A percentile compares a stretch with the other conserved stretches of the same genome.
Evolutionary conservation across 2,329 filamentous ascomycete species (phyloP).

Genomic region (Paecilomyces fulvus): DNA sequence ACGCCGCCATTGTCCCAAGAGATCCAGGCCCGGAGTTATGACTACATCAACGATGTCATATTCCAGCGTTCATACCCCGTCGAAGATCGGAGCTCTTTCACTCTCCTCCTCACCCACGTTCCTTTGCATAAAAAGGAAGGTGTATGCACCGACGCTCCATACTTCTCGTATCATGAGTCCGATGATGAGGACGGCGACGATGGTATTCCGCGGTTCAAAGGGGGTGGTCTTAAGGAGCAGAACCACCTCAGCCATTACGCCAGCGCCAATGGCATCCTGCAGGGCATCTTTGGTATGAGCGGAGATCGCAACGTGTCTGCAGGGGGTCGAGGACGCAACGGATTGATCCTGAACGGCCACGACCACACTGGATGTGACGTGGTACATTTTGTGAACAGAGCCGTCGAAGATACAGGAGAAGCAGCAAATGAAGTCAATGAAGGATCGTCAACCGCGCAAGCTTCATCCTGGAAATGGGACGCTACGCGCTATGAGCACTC

Average conservation of each 20-base stretch:
- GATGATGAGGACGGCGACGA: constrained; percentile 53
- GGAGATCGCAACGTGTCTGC: constrained; percentile 51
- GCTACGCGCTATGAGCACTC: constrained; percentile 20
- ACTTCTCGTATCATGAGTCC: constrained; percentile 69
- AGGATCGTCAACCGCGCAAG: neutral
- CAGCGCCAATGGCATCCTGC: constrained; percentile 62
- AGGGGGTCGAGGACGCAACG: constrained; percentile 58
- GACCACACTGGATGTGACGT: constrained; percentile 93
- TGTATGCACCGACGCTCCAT: constrained; percentile 74
- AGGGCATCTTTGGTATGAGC: constrained; percentile 74
- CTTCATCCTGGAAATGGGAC: constrained; percentile 25
- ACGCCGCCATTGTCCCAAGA: constrained; percentile 60
- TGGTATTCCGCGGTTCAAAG: constrained; percentile 26
- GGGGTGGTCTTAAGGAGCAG: constrained; percentile 63
- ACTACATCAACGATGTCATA: constrained; percentile 56
- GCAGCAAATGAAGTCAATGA: constrained; percentile 2
- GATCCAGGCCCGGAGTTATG: constrained; percentile 68
- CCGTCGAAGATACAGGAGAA: constrained; percentile 12
- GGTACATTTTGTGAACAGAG: constrained; percentile 70
- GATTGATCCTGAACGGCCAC: constrained; percentile 83
- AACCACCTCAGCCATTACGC: constrained; percentile 73
- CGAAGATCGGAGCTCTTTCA: constrained; percentile 59
- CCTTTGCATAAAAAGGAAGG: constrained; percentile 78
- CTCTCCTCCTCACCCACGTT: constrained; percentile 83
- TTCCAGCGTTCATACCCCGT: constrained; percentile 50